Conservation (phyloP, 352 stramenopile species). For the Pythium guiyangense region DNA sequence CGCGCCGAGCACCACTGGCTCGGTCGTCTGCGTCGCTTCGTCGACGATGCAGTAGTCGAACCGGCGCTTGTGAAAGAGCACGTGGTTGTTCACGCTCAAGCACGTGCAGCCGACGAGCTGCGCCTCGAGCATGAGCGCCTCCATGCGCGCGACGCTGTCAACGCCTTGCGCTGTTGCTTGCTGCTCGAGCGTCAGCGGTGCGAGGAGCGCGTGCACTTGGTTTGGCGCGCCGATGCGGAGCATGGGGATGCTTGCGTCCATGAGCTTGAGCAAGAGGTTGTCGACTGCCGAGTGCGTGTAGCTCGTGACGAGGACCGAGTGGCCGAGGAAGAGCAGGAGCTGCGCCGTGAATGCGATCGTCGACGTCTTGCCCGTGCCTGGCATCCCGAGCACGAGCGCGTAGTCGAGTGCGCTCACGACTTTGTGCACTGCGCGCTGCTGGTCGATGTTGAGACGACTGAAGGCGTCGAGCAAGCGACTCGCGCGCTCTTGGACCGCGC, state of each 20-base stretch:
- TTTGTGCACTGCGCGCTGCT: constrained; percentile 63
- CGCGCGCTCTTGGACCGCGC: constrained; percentile 11
- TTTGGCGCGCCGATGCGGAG: constrained; percentile 65
- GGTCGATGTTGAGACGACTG: constrained; percentile 66
- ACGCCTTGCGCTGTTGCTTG: constrained; percentile 24
- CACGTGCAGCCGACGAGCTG: constrained; percentile 75
- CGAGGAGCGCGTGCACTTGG: constrained; percentile 72
- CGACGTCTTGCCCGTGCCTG: constrained; percentile 95
- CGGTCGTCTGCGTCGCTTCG: constrained; percentile 97
- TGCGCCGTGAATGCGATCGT: constrained; percentile 94
- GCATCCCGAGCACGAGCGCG: constrained; percentile 93
- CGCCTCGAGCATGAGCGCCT: constrained; percentile 39
- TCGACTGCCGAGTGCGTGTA: constrained; percentile 99
- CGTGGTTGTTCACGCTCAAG: constrained; percentile 67
- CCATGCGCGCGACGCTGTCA: constrained; percentile 39
- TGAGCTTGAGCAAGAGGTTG: constrained; percentile 94
- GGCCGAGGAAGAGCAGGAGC: constrained; percentile 87
- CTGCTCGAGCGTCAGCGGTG: constrained; percentile 46
- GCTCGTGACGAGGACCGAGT: constrained; percentile 94
- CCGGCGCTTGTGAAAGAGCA: constrained; percentile 73
- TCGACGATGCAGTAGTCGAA: constrained; percentile 99
- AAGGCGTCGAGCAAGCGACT: constrained; percentile 44
- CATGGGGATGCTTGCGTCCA: constrained; percentile 50
- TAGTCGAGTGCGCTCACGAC: constrained; percentile 92
- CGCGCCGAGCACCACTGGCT: constrained; percentile 93